Evolutionary conservation across 352 stramenopile genomes (phyloP).

Genomic region (Thraustotheca clavata): DNA sequence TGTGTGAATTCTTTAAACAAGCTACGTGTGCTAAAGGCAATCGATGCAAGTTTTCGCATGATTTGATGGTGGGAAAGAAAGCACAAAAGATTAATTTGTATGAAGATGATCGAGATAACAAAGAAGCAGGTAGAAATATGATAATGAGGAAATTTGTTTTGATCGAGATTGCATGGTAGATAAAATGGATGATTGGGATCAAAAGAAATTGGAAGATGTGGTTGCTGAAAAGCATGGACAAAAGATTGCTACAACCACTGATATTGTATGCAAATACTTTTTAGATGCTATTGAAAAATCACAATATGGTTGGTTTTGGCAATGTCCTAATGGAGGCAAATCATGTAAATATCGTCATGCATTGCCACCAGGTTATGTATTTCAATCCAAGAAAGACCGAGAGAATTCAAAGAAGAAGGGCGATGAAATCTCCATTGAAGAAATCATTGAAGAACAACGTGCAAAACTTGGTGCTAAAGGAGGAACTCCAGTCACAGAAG

Average conservation of each 20-base stretch:
- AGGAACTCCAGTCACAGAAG: slow-evolving; percentile 81
- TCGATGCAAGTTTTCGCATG: slow-evolving; percentile 86
- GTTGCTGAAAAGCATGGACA: slow-evolving; percentile 79
- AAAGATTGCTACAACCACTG: slow-evolving; percentile 70
- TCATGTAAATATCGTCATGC: slow-evolving; percentile 78
- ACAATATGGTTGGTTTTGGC: slow-evolving; percentile 88
- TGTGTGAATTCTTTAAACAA: slow-evolving; percentile 87
- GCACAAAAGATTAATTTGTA: slow-evolving; percentile 86
- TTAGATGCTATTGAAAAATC: slow-evolving; percentile 87
- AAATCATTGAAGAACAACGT: slow-evolving; percentile 88
- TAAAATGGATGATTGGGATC: slow-evolving; percentile 82
- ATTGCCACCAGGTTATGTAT: slow-evolving; percentile 82
- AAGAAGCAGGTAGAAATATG: slow-evolving; percentile 34
- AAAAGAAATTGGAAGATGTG: slow-evolving; percentile 81
- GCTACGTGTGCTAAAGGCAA: slow-evolving; percentile 82
- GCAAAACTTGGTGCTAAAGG: slow-evolving; percentile 75
- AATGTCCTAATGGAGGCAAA: slow-evolving; percentile 77
- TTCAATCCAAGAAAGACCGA: slow-evolving; percentile 81
- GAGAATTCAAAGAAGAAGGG: slow-evolving; percentile 81
- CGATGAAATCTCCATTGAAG: slow-evolving; percentile 78
- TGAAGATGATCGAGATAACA: slow-evolving; percentile 65
- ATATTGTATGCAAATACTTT: slow-evolving; percentile 88
- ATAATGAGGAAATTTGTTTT: too few species aligned
- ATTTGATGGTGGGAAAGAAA: slow-evolving; percentile 83
- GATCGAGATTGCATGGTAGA: slow-evolving; percentile 29